These are phyloP conservation scores for Xylaria sp. DNA, from an alignment of 2,329 filamentous ascomycete genomes.

Conservation along the genomic window DNA sequence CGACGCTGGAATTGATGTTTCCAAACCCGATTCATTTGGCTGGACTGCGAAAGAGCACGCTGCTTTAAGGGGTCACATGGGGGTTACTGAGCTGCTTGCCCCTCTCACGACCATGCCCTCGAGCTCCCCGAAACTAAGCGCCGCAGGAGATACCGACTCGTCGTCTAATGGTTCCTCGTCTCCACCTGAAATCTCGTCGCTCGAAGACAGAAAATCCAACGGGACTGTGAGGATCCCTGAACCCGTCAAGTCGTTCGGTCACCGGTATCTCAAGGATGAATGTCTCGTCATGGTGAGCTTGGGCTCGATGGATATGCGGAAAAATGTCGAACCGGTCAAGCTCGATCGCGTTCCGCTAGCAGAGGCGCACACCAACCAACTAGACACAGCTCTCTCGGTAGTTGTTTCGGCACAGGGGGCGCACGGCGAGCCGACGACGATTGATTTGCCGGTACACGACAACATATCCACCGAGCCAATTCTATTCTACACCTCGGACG, in stretches of 20 bases:
- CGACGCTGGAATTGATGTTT: slow-evolving; percentile 76
- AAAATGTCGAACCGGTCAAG: slow-evolving; percentile 78
- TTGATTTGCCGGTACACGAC: slow-evolving; percentile 92
- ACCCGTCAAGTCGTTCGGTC: slow-evolving; percentile 92
- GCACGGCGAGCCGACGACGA: slow-evolving; percentile 82
- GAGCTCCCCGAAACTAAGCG: slow-evolving; percentile 32
- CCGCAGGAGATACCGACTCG: slow-evolving; percentile 40
- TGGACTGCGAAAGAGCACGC: slow-evolving; percentile 97
- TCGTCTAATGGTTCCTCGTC: slow-evolving; percentile 43
- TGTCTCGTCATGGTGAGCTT: slow-evolving; percentile 91
- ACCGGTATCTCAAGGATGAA: slow-evolving; percentile 89
- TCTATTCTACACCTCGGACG: slow-evolving; percentile 80
- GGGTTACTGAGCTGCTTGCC: slow-evolving; percentile 74
- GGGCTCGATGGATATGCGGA: slow-evolving; percentile 92
- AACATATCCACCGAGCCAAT: slow-evolving; percentile 94
- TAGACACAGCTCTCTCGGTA: slow-evolving; percentile 91
- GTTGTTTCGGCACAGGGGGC: slow-evolving; percentile 88
- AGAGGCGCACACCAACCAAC: slow-evolving; percentile 87
- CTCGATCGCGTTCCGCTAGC: slow-evolving; percentile 87
- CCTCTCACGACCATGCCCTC: slow-evolving; percentile 51
- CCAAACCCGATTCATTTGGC: slow-evolving; percentile 80
- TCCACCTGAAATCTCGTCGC: slow-evolving; percentile 62
- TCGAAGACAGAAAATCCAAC: slow-evolving; percentile 64
- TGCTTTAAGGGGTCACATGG: slow-evolving; percentile 83
- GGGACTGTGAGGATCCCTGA: slow-evolving; percentile 64